These are phyloP conservation scores for Aureobasidium sp. DNA, from an alignment of 2,329 filamentous ascomycete genomes.

Conservation along the genomic window DNA sequence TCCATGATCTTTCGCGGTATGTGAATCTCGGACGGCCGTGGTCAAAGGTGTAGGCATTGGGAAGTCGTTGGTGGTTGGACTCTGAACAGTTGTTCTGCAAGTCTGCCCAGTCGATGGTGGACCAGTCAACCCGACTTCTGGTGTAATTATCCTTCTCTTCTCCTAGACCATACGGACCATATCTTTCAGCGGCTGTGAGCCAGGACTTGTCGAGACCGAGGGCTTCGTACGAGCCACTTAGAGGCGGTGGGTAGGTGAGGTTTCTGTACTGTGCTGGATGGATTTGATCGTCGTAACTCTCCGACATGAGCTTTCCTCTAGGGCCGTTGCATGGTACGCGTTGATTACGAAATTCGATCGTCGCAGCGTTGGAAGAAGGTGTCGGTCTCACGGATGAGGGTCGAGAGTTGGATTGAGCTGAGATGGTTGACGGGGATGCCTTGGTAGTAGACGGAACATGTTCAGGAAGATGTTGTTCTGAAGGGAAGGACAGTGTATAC, in stretches of 20 bases:
- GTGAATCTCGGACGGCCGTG: slow-evolving; percentile 29
- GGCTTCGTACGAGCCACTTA: slow-evolving; percentile 17
- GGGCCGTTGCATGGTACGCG: slow-evolving; percentile 6
- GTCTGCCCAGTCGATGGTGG: slow-evolving; percentile 57
- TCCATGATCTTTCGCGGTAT: slow-evolving; percentile 12
- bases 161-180: slow-evolving; percentile 46
- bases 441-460: neutral
- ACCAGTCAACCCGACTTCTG: slow-evolving; percentile 45
- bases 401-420: neutral
- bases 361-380: neutral
- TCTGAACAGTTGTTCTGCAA: slow-evolving; percentile 56
- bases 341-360: neutral
- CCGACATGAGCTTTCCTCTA: neutral
- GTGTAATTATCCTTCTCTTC: slow-evolving; percentile 37
- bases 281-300: slow-evolving; percentile 10
- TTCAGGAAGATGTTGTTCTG: neutral
- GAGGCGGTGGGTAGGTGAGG: neutral
- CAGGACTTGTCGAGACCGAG: slow-evolving; percentile 43
- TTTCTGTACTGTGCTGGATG: neutral
- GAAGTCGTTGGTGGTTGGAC: slow-evolving; percentile 54
- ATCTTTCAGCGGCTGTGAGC: slow-evolving; percentile 47
- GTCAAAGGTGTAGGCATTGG: slow-evolving; percentile 12
- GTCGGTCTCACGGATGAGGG: neutral
- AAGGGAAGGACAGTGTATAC: slow-evolving; percentile 7
- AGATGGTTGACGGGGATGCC: neutral